Evolutionary conservation across 306 rosid species (phyloP).

Genomic region (Elaeagnus macrophylla): DNA sequence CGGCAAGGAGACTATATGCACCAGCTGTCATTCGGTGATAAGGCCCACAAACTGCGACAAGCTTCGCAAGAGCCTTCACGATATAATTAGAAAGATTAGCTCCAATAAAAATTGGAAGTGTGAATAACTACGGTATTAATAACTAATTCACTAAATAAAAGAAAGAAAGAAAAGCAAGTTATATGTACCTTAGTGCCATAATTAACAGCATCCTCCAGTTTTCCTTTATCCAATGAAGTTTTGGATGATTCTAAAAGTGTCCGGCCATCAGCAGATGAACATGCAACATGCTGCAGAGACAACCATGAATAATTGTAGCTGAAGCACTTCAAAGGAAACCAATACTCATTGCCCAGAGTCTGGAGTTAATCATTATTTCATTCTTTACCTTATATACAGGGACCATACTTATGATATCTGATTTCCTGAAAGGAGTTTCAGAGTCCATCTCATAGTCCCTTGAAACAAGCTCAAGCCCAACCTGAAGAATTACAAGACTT

Average conservation of each 20-base stretch:
- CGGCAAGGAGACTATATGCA: constrained; percentile 96
- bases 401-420: constrained; percentile 82
- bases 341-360: constrained; percentile 2
- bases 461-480: constrained; percentile 94
- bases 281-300: constrained; percentile 73
- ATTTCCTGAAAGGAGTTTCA: constrained; percentile 60
- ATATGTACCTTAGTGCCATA: constrained; percentile 80
- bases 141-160: too few relatives aligned
- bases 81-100: constrained; percentile 27
- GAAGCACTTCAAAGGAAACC: constrained; percentile 5
- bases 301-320: constrained; percentile 2
- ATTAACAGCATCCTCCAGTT: constrained; percentile 96
- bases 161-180: background rate
- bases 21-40: constrained; percentile 99
- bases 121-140: constrained; percentile 1
- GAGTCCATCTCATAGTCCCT: constrained; percentile 79
- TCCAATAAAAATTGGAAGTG: background rate
- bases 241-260: constrained; percentile 91
- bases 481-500: constrained; percentile 42
- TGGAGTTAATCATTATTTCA: background rate
- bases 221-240: constrained; percentile 94
- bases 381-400: constrained; percentile 78
- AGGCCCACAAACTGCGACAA: constrained; percentile 87
- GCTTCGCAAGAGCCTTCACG: constrained; percentile 79
- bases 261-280: constrained; percentile 98